A percentile compares a stretch with the other conserved stretches of the same genome.
phyloP scores from a whole-genome alignment of 148 eudicot genomes.

The Persicaria maculosa region DNA sequence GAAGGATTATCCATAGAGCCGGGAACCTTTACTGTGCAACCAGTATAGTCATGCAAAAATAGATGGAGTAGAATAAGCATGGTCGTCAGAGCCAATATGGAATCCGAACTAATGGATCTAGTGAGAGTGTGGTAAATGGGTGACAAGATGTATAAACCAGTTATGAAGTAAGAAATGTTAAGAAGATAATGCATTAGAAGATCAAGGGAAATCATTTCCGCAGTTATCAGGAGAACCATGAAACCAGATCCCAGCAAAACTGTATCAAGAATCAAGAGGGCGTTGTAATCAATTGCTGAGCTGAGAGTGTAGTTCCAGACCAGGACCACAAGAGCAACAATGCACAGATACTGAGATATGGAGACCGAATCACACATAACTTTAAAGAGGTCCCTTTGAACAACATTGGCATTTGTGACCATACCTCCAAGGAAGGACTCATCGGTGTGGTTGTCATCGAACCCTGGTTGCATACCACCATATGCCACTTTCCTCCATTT shows the following conservation, averaged over 20 bases:
- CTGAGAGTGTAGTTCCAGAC: constrained; percentile 82
- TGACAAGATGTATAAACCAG: constrained; percentile 65
- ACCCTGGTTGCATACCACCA: constrained; percentile 98
- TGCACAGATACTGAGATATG: constrained; percentile 84
- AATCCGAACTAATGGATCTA: constrained; percentile 77
- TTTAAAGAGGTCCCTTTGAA: constrained; percentile 63
- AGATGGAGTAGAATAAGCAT: constrained; percentile 74
- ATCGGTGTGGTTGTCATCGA: constrained; percentile 78
- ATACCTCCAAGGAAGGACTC: constrained; percentile 88
- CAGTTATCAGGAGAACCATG: constrained; percentile 53
- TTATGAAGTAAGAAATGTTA: constrained; percentile 67
- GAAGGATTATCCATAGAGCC: constrained; percentile 51
- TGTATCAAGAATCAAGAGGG: constrained; percentile 69
- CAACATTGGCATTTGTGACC: constrained; percentile 93
- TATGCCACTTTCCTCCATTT: constrained; percentile 97
- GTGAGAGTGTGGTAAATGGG: constrained; percentile 97
- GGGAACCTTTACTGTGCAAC: constrained; percentile 65
- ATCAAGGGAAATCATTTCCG: constrained; percentile 46
- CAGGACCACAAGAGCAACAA: constrained; percentile 74
- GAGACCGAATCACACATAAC: constrained; percentile 81
- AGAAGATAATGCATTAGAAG: constrained; percentile 44
- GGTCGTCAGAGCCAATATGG: constrained; percentile 74
- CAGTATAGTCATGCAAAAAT: constrained; percentile 86
- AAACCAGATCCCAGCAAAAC: constrained; percentile 66
- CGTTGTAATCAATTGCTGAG: constrained; percentile 42